Base-by-base conservation (phyloP, 208 protist genomes). In the Tritrichomonas musculus region DNA sequence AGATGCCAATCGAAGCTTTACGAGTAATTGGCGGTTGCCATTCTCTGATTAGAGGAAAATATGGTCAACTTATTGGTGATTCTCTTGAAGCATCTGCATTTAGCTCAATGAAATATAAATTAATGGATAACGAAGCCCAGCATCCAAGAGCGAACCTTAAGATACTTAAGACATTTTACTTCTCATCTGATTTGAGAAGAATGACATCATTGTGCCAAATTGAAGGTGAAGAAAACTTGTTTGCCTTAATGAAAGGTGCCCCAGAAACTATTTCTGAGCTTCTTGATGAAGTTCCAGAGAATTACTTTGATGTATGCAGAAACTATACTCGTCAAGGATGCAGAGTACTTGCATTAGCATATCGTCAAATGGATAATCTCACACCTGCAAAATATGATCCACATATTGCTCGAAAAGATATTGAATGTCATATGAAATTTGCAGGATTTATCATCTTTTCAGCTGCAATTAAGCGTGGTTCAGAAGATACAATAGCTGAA, bases 361-460 rank as follows among this genome's bases (percentile, higher is more conserved):
- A 73, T 36, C 30, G 50, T 25, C 0, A 50, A 9, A 1, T 92
- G 0, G 57, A 44, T 50, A 50, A 50, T 1, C 11, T 27, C 9
- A n/a, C n/a, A n/a, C n/a, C n/a, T n/a, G n/a, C n/a, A n/a, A n/a
- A 4, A 64, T 69, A 65, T 47, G 33, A 92, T 72, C 27, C 57
- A 66, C 9, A 69, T 1, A 72, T 30, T 1, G 2, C 57, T n/a
- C 93, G 94, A 39, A 72, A 93, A 17, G 41, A 13, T 13, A 84
- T 94, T 27, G 94, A 95, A 75, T 0, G 44, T 1, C n/a, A 88
- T 27, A 80, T 95, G 2, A 39, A 13, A 27, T 95, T 95, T 69
- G 84, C 53, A 44, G 94, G 94, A n/a, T 95, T 95, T 77, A 41
- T 94, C 36, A 88, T 93, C 1, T 94, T 95, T 53, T 72, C 80